Conservation (phyloP, 2,329 filamentous ascomycete species). For the Penicillium hordei region DNA sequence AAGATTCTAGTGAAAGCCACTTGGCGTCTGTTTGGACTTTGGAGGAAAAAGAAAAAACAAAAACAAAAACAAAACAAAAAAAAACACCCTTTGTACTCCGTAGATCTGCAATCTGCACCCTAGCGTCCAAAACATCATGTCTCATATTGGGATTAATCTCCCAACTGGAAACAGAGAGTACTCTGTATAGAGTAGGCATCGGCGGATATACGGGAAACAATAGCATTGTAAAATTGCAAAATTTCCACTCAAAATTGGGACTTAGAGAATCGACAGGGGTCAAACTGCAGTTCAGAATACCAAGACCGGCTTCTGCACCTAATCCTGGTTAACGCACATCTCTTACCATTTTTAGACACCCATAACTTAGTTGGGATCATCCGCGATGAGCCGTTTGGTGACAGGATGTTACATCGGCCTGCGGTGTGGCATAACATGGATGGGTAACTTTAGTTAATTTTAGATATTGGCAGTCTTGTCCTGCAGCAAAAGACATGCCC, state of each 20-base stretch:
- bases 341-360: slow-evolving; percentile 2
- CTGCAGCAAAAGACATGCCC: neutral
- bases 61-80: no score
- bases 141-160: neutral
- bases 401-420: neutral
- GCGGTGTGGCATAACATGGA: neutral
- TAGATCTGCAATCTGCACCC: neutral
- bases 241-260: neutral
- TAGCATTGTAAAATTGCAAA: neutral
- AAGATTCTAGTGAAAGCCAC: neutral
- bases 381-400: neutral
- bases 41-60: no score
- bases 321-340: slow-evolving; percentile 6
- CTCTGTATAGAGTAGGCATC: neutral
- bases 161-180: neutral
- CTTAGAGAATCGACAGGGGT: neutral
- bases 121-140: neutral
- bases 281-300: neutral
- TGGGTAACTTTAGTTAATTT: neutral
- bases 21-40: neutral
- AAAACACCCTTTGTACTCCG: no score
- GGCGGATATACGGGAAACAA: neutral
- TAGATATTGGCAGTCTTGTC: slow-evolving; percentile 1
- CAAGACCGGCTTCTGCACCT: neutral
- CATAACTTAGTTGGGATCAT: neutral